Evolutionary conservation across 140 eudicot genomes (phyloP), one percentile per base, ranked within the genome.

Genomic region (Flaveria floridana): DNA sequence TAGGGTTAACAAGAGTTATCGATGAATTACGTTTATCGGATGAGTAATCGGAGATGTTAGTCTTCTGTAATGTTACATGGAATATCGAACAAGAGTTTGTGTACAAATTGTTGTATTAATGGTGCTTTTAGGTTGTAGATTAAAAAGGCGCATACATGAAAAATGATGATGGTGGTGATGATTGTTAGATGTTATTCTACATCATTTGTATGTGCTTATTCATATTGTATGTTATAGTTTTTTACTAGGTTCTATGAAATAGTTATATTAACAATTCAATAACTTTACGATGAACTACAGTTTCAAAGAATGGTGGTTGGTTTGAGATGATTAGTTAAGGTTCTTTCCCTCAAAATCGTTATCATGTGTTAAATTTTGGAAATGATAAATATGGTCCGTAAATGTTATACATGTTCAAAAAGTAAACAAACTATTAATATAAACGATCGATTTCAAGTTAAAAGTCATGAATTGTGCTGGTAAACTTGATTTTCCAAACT

Each of bases 11-110:
- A 4, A 72, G 87, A 80, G 86, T 82, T 74, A 74, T 92, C 7
- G 91, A 86, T 68, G 89, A 84, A 25, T 76, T 88, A 82, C 87
- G 70, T 71, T 73, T 90, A 79, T 83, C 87, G 21, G 72, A 82
- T 59, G 92, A 85, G 85, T 87, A 56, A 67, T 25, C 26, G 73
- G 2, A 26, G 71, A 30, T 15, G 68, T 55, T 41, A 20, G 53
- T 70, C 21, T 25, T 57, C 48, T 47, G 76, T 50, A 65, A 21
- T 76, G 80, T 13, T 14, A 63, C 16, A 30, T 28, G 68, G 46
- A 34, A 47, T 30, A 28, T 42, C 74, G 73, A 14, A 30, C 64
- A 62, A 39, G 73, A 39, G 76, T 41, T 57, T 71, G 76, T 80
- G 83, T 80, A 80, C 76, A 80, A 80, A 80, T 80, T 80, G 80